Evolutionary conservation across 2,329 filamentous ascomycete species (phyloP).

Genomic region (Chrysoporthe puriensis): DNA sequence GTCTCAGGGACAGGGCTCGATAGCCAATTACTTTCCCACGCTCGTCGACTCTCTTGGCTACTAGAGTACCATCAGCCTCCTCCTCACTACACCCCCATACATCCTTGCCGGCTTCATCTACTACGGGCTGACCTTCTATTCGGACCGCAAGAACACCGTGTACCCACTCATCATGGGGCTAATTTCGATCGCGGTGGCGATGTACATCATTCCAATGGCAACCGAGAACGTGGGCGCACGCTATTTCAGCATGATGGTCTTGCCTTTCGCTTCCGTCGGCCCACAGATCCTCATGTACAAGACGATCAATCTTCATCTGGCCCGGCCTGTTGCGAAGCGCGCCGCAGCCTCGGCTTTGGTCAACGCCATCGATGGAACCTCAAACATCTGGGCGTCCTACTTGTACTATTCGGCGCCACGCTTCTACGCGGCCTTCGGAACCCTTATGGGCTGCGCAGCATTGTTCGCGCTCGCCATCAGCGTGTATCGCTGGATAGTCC

Average conservation of each 20-base stretch:
- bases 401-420: slow-evolving; percentile 43
- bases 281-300: slow-evolving; percentile 47
- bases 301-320: slow-evolving; percentile 46
- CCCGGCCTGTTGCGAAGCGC: slow-evolving; percentile 46
- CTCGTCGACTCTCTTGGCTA: slow-evolving; percentile 40
- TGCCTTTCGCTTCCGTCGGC: slow-evolving; percentile 44
- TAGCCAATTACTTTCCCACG: slow-evolving; percentile 38
- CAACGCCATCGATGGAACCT: slow-evolving; percentile 42
- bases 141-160: slow-evolving; percentile 42
- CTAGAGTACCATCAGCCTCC: slow-evolving; percentile 44
- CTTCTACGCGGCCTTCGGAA: slow-evolving; percentile 46
- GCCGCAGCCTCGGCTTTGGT: slow-evolving; percentile 46
- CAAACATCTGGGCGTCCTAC: slow-evolving; percentile 42
- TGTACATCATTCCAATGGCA: slow-evolving; percentile 44
- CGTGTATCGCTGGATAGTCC: slow-evolving; percentile 42
- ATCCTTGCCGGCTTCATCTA: slow-evolving; percentile 43
- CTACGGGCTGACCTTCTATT: slow-evolving; percentile 41
- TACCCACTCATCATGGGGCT: slow-evolving; percentile 41
- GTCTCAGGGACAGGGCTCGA: slow-evolving; percentile 42
- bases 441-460: slow-evolving; percentile 40
- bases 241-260: slow-evolving; percentile 48
- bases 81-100: slow-evolving; percentile 52
- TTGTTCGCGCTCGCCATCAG: slow-evolving; percentile 42
- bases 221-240: slow-evolving; percentile 44
- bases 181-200: slow-evolving; percentile 39